Base-by-base conservation (phyloP, 305 asterid species). In the Fraxinus latifolia region DNA sequence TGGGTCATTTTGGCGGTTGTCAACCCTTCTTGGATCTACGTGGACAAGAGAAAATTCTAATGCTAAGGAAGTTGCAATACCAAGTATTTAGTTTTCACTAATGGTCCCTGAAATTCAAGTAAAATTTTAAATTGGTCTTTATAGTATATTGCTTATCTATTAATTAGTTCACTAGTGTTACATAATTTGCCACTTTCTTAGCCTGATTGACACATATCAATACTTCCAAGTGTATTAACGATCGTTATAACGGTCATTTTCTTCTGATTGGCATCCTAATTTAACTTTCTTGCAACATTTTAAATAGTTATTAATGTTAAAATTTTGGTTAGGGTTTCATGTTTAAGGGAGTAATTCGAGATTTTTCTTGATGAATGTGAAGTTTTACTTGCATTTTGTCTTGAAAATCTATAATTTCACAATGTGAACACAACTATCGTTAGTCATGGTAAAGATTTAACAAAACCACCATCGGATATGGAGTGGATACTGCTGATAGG, bases 1-100 rank as follows among this genome's bases (percentile, higher is more conserved):
- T 88, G 88, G 86, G 87, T 90, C 83, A 79, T 88, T 87, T 88
- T 86, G 92, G 89, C 92, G 94, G 94, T 87, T 77, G 90, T 83
- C 90, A 85, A 80, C 81, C 86, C 77, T 74, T 31, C 68, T 55
- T 55, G 73, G 31, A 47, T 29, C 72, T 23, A 77, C 7, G 36
- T n/a, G 75, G 81, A 78, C 34, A 37, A 12, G 42, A 31, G 39
- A 70, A 15, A 62, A 25, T 23, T 62, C 72, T 62, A 62, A 58
- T 7, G 68, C 68, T 19, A 0, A 7, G 4, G 12, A 58, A 58
- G 4, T 58, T 1, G 25, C 23, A 55, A 55, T 55, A 5, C 23
- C 65, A 55, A 55, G 65, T 17, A 58, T 58, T 58, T 58, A 12
- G 27, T 19, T 17, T 17, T 55, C 67, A 17, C 1, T 17, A 19